Conservation (phyloP, 345 rosid species). For the Lepidium didymum region DNA sequence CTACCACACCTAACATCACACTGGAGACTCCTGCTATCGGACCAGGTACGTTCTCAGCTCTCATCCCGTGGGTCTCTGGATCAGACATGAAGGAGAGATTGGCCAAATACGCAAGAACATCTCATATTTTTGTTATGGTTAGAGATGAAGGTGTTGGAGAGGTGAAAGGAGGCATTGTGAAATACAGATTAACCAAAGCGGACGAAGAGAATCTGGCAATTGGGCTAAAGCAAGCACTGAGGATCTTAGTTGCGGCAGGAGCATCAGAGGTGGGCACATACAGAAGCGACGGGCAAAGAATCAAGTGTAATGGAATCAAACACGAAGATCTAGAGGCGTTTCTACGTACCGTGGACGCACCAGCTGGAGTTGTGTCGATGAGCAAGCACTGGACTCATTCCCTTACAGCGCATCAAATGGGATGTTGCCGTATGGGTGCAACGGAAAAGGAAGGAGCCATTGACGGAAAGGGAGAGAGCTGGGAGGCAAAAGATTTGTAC, state of each 20-base stretch:
- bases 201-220: constrained; percentile 56
- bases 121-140: constrained; percentile 34
- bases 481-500: constrained; percentile 46
- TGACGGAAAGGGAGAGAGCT: constrained; percentile 54
- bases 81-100: constrained; percentile 46
- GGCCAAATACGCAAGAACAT: constrained; percentile 46
- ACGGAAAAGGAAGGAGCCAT: constrained; percentile 47
- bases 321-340: constrained; percentile 41
- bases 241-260: constrained; percentile 69
- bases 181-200: constrained; percentile 26
- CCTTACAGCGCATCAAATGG: constrained; percentile 64
- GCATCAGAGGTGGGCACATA: constrained; percentile 74
- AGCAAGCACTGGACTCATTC: constrained; percentile 42
- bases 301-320: constrained; percentile 40
- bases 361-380: constrained; percentile 38
- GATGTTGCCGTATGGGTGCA: constrained; percentile 69
- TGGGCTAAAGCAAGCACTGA: constrained; percentile 53
- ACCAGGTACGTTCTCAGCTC: constrained; percentile 51
- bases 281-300: constrained; percentile 58
- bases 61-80: constrained; percentile 65
- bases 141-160: constrained; percentile 33
- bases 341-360: constrained; percentile 29
- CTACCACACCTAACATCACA: constrained; percentile 36
- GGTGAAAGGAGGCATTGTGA: constrained; percentile 21
- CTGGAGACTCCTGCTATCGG: constrained; percentile 55